Base-by-base conservation (phyloP, 164 flowering plant genomes). In the Stephania yunnanensis region DNA sequence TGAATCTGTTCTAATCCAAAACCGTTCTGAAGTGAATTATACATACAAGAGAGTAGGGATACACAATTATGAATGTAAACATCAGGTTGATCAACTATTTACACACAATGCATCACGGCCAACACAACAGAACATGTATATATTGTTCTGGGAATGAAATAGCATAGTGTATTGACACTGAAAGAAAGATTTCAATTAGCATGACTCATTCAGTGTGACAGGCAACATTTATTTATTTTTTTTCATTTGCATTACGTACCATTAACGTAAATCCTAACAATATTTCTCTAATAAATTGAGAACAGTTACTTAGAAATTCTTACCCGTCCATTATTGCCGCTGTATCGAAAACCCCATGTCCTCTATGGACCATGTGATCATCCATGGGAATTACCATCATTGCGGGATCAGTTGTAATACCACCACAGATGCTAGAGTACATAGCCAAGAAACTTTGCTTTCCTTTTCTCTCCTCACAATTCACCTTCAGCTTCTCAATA, bases 341-440 rank as follows among this genome's bases (percentile, higher is more conserved):
- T 58, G 97, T 95, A 76, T 95, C 98, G 65, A 92, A 92, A 79
- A 95, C 97, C 71, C 95, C 97, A 74, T 95, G 98, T 22, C 98
- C 98, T 79, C 97, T 81, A 80, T 95, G 98, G 73, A 93, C 97
- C 90, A 95, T 90, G 82, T 93, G 98, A 73, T 95, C 98, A 77
- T 93, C 95, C 81, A 93, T 81, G 48, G 97, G 97, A 68, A 93
- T 89, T 74, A 90, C 87, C 98, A 95, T 95, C 20, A 85, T 83
- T 1, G 87, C 81, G 30, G 93, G 89, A 78, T 95, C 97, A 6
- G 88, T 87, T 36, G 90, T 89, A 64, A 95, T 93, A 71, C 98
- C 98, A 46, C 95, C 92, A 70, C 85, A 80, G 69, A 90, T 67
- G 78, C 95, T 93, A 22, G 97, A 95, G 75, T 89, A 95, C 97